Evolutionary conservation across 768 basidiomycete species (phyloP).

Genomic region (Russula abietina): DNA sequence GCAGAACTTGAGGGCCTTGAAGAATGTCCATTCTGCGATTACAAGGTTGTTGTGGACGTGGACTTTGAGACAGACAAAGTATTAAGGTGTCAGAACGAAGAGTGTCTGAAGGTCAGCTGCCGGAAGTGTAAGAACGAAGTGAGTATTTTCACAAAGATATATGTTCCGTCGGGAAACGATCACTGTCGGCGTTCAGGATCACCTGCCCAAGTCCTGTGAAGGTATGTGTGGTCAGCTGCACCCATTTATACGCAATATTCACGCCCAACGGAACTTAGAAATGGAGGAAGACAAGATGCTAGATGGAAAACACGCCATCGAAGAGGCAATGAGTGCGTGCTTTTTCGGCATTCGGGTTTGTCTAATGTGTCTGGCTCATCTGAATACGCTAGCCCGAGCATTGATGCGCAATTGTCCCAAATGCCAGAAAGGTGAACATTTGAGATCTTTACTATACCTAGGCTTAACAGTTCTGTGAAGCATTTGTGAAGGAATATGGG

Average conservation of each 20-base stretch:
- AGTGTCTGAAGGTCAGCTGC: slow-evolving; percentile 74
- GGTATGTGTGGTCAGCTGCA: slow-evolving; percentile 37
- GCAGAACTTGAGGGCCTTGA: slow-evolving; percentile 77
- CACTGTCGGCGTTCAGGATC: slow-evolving; percentile 46
- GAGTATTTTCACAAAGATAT: slow-evolving; percentile 28
- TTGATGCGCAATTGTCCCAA: slow-evolving; percentile 86
- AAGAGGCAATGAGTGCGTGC: slow-evolving; percentile 86
- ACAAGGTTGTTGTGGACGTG: slow-evolving; percentile 57
- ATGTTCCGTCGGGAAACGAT: background rate
- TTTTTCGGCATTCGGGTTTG: background rate
- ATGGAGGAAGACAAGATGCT: slow-evolving; percentile 67
- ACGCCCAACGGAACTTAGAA: slow-evolving; percentile 40
- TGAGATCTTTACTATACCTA: background rate
- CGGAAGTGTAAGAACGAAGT: slow-evolving; percentile 70
- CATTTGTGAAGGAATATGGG: slow-evolving; percentile 73
- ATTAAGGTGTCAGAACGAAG: slow-evolving; percentile 49
- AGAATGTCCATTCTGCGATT: slow-evolving; percentile 90
- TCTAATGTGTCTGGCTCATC: slow-evolving; percentile 11
- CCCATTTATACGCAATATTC: background rate
- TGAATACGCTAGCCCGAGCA: slow-evolving; percentile 50
- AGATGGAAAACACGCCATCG: slow-evolving; percentile 70
- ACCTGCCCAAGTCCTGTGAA: slow-evolving; percentile 75
- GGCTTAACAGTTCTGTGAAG: slow-evolving; percentile 34
- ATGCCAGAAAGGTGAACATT: slow-evolving; percentile 60
- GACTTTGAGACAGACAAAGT: slow-evolving; percentile 32